Evolutionary conservation across 2,329 filamentous ascomycete species (phyloP).

Genomic region (Talaromyces rugulosus): DNA sequence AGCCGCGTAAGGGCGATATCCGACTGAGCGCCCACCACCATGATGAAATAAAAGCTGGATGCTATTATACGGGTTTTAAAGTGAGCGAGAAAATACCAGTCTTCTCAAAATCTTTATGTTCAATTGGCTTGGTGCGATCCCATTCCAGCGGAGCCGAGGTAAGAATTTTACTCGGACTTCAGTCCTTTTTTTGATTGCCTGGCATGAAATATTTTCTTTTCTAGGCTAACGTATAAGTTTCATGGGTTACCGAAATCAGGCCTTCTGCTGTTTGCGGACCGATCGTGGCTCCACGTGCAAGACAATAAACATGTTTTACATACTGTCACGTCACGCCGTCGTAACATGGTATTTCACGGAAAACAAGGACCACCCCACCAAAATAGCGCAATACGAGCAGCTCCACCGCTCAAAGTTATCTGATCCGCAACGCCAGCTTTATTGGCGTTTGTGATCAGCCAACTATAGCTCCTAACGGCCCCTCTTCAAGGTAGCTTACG

Average conservation of each 20-base stretch:
- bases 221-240: too few species aligned
- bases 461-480: not conserved
- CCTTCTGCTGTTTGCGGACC: not conserved
- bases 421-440: not conserved
- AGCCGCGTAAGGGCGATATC: slow-evolving; percentile 16
- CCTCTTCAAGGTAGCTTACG: not conserved
- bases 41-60: not conserved
- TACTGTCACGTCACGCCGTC: not conserved
- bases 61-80: not conserved
- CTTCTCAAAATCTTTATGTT: not conserved
- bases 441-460: not conserved
- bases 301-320: not conserved
- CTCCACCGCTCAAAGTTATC: not conserved
- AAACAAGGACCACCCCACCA: not conserved
- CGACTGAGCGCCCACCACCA: slow-evolving; percentile 8
- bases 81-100: not conserved
- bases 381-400: not conserved
- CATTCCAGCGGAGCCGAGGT: too few species aligned
- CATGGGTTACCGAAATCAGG: not conserved
- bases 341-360: not conserved
- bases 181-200: too few species aligned
- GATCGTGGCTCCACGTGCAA: not conserved
- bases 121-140: too few species aligned
- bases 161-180: too few species aligned
- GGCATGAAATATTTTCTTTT: too few species aligned